Percentiles rank a stretch among this genome's conserved stretches.
Conservation (phyloP, 164 flowering plant genomes). For the Santalum album region DNA sequence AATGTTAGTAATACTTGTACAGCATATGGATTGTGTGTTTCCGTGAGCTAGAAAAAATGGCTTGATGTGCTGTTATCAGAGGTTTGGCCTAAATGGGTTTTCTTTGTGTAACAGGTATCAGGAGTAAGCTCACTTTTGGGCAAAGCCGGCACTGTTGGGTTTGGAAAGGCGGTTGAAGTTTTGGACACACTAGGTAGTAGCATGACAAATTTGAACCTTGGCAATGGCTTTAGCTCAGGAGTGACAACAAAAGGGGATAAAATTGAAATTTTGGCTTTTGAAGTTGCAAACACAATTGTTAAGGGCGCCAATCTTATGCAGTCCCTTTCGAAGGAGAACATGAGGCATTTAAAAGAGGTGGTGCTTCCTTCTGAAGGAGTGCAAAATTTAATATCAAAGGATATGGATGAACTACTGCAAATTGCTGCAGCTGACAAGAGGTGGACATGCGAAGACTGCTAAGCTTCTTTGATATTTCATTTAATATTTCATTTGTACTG, state of each 20-base stretch:
- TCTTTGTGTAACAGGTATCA: conserved; percentile 41
- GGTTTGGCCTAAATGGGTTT: neutral
- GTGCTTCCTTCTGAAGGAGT: conserved; percentile 84
- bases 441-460: conserved; percentile 20
- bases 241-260: conserved; percentile 65
- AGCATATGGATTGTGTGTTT: too few species aligned
- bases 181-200: conserved; percentile 92
- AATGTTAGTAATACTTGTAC: too few species aligned
- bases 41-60: too few species aligned
- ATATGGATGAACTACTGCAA: conserved; percentile 63
- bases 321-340: conserved; percentile 70
- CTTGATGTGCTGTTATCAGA: too few species aligned
- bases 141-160: conserved; percentile 73
- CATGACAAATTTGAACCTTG: conserved; percentile 60
- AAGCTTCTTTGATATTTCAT: neutral
- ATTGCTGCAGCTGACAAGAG: conserved; percentile 93
- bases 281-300: conserved; percentile 84
- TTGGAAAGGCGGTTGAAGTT: conserved; percentile 85
- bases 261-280: conserved; percentile 77
- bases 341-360: conserved; percentile 59
- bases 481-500: neutral
- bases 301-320: conserved; percentile 82
- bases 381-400: conserved; percentile 58
- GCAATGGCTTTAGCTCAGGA: conserved; percentile 68
- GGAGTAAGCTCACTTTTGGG: conserved; percentile 74